Conservation (phyloP, 495 filamentous ascomycete genomes). For the Cetradonia linearis region DNA sequence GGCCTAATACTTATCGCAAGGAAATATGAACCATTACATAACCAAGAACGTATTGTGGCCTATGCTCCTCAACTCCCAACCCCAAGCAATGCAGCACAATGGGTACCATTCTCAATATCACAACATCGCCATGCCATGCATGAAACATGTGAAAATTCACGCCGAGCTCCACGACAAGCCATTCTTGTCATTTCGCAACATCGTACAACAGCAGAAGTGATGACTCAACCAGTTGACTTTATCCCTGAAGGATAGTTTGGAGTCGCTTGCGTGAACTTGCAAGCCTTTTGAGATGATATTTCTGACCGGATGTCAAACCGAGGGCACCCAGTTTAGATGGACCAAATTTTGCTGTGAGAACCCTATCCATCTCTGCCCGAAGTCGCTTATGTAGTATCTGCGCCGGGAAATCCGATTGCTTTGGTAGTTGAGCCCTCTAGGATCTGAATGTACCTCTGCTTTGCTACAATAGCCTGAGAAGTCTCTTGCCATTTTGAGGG, state of each 20-base stretch:
- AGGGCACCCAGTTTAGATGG: no score
- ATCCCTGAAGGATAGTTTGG: background rate
- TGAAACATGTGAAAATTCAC: background rate
- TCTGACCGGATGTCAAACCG: no score
- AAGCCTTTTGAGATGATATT: no score
- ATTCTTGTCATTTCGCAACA: background rate
- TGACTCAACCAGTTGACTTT: background rate
- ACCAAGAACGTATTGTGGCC: no score
- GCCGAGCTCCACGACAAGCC: background rate
- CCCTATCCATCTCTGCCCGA: background rate
- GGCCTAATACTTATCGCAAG: no score
- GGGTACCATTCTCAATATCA: background rate
- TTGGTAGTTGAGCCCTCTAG: background rate
- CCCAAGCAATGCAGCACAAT: conserved; percentile 7
- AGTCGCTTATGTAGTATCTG: background rate
- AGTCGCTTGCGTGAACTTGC: background rate
- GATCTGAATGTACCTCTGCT: background rate
- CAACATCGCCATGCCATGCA: background rate
- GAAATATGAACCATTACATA: no score
- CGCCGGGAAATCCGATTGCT: background rate
- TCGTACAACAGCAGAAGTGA: background rate
- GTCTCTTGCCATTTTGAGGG: background rate
- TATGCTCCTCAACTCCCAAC: background rate
- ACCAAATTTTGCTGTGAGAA: no score
- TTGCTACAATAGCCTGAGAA: background rate